Conservation (phyloP, 2,329 filamentous ascomycete genomes). For the Didymella keratinophila region DNA sequence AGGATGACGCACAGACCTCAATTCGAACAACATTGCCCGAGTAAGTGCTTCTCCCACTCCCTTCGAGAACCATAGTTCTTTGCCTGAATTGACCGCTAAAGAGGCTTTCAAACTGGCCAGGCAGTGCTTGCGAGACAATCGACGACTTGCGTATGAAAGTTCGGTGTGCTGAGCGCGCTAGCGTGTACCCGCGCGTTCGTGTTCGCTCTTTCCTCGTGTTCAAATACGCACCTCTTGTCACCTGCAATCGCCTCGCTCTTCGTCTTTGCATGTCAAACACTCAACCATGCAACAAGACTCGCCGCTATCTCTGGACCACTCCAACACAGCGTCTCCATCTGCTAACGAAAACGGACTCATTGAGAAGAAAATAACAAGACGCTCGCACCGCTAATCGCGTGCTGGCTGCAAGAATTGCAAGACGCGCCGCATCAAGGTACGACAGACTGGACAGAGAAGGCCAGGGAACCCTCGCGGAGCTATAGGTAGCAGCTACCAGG, state of each 20-base stretch:
- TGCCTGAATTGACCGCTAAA: neutral
- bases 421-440: slow-evolving; percentile 39
- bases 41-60: neutral
- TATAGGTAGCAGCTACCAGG: neutral
- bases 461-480: neutral
- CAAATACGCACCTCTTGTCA: slow-evolving; percentile 15
- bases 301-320: slow-evolving; percentile 20
- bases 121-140: slow-evolving; percentile 7
- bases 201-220: slow-evolving; percentile 19
- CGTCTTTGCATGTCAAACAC: neutral
- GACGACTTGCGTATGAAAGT: neutral
- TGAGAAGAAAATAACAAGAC: slow-evolving; percentile 30
- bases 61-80: neutral
- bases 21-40: neutral
- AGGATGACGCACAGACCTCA: neutral
- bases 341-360: slow-evolving; percentile 16
- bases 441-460: neutral
- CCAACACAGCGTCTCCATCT: slow-evolving; percentile 14
- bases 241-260: neutral
- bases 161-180: neutral
- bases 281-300: slow-evolving; percentile 29
- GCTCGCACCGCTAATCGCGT: slow-evolving; percentile 40
- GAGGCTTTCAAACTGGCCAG: neutral
- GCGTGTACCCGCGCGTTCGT: slow-evolving; percentile 7
- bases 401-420: slow-evolving; percentile 43